Percentiles rank a stretch among this genome's conserved stretches.
phyloP scores from a whole-genome alignment of 257 asterid species.

The Fraxinus americana region DNA sequence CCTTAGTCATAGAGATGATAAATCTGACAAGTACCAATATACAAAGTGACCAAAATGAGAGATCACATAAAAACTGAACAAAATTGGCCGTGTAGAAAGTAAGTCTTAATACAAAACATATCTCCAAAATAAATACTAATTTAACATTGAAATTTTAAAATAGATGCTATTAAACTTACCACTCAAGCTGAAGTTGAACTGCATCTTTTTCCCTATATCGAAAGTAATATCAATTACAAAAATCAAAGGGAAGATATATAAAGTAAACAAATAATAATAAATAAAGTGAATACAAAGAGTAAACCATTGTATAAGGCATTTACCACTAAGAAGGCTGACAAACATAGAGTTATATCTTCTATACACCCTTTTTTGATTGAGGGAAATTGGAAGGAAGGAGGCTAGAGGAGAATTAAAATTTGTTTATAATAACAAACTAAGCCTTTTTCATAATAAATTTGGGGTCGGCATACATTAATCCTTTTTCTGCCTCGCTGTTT shows the following conservation, averaged over 20 bases:
- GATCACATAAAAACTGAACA: neutral
- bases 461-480: neutral
- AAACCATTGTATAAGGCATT: conserved; percentile 7
- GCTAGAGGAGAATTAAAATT: neutral
- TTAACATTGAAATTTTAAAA: conserved; percentile 1
- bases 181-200: conserved; percentile 87
- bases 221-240: conserved; percentile 28
- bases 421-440: neutral
- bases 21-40: neutral
- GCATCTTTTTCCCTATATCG: conserved; percentile 75
- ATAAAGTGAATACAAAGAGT: conserved; percentile 4
- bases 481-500: neutral
- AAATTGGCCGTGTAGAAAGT: neutral
- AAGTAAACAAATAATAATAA: conserved; percentile 2
- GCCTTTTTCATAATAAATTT: neutral
- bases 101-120: neutral
- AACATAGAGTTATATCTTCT: conserved; percentile 2
- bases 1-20: neutral
- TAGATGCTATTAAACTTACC: conserved; percentile 47
- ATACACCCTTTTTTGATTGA: neutral
- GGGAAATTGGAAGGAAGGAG: conserved; percentile 15
- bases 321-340: conserved; percentile 8
- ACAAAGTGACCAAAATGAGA: neutral
- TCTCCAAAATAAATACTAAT: conserved; percentile 14
- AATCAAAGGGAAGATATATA: conserved; percentile 16